Base-by-base conservation (phyloP, 2,329 filamentous ascomycete genomes). In the Purpureocillium lavendulum region DNA sequence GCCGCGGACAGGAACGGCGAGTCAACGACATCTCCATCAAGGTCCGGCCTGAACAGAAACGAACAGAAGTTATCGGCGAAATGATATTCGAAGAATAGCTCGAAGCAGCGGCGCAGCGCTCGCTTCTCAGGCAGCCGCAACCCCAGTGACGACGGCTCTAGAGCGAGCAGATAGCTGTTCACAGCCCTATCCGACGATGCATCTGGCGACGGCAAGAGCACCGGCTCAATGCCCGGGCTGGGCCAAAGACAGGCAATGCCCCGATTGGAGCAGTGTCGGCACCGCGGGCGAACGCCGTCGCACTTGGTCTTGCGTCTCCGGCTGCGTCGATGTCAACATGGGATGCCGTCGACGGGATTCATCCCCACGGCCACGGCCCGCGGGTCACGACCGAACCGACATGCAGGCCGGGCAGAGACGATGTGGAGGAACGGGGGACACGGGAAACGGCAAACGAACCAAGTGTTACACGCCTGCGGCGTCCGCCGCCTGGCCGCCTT, bases 31-130 rank as follows among this genome's bases (percentile, higher is more conserved):
- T 44, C 39, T 6, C 33, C 28, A 18, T 51, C 47, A 28, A 51
- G 45, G 16, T 50, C 46, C 4, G 47, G 46, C 11, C 43, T 29
- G 33, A 46, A 42, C 11, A 45, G 42, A 18, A 51, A 51, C 7
- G 44, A 49, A 33, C 45, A 49, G 30, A 51, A 51, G 12, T 43
- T 42, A 18, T n/a, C 43, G 11, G 39, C 36, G 35, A 51, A 47
- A 30, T 51, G 48, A 2, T 42, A 39, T 7, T 41, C 42, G 30
- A 46, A 49, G 17, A 51, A 50, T 16, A 32, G 10, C 15, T 36
- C 38, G 15, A 35, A 31, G 39, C 41, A 43, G 13, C 31, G 18
- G 10, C 33, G 16, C 40, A 42, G 33, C 21, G 28, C 36, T n/a
- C 36, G 37, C 13, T n/a, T 24, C 26, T 39, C 40, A 7, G 40